phyloP scores from a whole-genome alignment of 129 eudicot genomes.

The Artemisia annua region DNA sequence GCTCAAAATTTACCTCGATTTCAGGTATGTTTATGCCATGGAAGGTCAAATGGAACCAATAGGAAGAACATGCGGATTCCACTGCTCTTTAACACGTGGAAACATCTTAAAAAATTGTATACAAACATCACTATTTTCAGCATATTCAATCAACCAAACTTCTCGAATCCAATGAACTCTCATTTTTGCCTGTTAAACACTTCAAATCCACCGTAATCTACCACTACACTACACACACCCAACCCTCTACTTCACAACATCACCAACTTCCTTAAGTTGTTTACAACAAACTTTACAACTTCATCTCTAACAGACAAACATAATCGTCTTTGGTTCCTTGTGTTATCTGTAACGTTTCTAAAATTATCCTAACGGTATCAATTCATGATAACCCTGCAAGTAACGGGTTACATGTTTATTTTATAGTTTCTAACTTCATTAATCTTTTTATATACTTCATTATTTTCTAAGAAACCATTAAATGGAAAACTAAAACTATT shows the following conservation, averaged over 20 bases:
- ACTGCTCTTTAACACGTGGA: slow-evolving; percentile 62
- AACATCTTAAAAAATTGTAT: slow-evolving; percentile 50
- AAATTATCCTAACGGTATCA: slow-evolving; percentile 47
- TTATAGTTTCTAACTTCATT: slow-evolving; percentile 58
- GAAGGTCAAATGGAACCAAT: slow-evolving; percentile 47
- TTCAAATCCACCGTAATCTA: slow-evolving; percentile 67
- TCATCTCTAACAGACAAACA: slow-evolving; percentile 53
- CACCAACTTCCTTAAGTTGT: slow-evolving; percentile 60
- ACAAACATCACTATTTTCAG: slow-evolving; percentile 57
- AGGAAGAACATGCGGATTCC: slow-evolving; percentile 71
- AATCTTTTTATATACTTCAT: slow-evolving; percentile 52
- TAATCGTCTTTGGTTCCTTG: neutral
- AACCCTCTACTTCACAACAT: slow-evolving; percentile 35
- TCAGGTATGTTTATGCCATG: slow-evolving; percentile 56
- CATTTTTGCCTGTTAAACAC: slow-evolving; percentile 34
- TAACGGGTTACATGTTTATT: slow-evolving; percentile 55
- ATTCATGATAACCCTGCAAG: slow-evolving; percentile 63
- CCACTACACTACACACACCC: slow-evolving; percentile 49
- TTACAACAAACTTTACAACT: slow-evolving; percentile 39
- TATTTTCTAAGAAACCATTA: slow-evolving; percentile 40
- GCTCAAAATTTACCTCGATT: slow-evolving; percentile 61
- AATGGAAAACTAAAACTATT: slow-evolving; percentile 59
- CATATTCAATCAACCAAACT: slow-evolving; percentile 77
- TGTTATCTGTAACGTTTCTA: slow-evolving; percentile 50
- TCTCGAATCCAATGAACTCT: slow-evolving; percentile 28